Percentiles rank a stretch among this genome's conserved stretches.
phyloP scores from a whole-genome alignment of 768 basidiomycete genomes.

The Saitozyma sp. region DNA sequence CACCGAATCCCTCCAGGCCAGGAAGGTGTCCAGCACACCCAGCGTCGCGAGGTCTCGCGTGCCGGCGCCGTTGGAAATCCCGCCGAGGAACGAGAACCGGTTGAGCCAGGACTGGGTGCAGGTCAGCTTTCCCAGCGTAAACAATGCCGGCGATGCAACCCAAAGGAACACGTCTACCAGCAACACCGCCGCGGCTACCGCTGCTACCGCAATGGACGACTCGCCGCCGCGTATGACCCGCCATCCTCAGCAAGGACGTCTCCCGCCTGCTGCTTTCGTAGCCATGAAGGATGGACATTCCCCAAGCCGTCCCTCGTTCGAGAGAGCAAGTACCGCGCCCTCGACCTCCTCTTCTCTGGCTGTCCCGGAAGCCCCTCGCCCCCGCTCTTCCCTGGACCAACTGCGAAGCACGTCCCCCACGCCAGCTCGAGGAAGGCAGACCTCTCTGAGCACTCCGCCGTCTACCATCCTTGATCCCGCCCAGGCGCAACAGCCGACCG shows the following conservation, averaged over 20 bases:
- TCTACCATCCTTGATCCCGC: conserved; percentile 13
- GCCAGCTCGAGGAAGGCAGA: conserved; percentile 17
- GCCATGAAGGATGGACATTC: conserved; percentile 31
- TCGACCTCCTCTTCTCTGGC: conserved; percentile 14
- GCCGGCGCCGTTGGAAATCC: conserved; percentile 3
- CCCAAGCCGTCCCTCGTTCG: conserved; percentile 29
- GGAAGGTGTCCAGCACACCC: not conserved
- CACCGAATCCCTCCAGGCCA: not conserved
- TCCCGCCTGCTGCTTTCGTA: conserved; percentile 23
- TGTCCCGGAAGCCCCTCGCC: conserved; percentile 4
- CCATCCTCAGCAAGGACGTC: not conserved
- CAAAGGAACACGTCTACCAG: not conserved
- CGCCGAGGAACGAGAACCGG: conserved; percentile 24
- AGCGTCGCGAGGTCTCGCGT: not conserved
- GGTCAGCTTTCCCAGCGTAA: conserved; percentile 8
- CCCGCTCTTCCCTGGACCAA: conserved; percentile 31
- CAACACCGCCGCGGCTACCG: not conserved
- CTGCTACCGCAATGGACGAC: not conserved
- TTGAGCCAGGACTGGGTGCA: conserved; percentile 43
- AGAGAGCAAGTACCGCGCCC: conserved; percentile 32
- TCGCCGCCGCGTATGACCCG: not conserved
- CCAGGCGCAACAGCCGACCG: not conserved
- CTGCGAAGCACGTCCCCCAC: conserved; percentile 25
- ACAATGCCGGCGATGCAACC: conserved; percentile 1
- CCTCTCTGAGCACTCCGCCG: conserved; percentile 33